Conservation (phyloP, 75 land plant species). For the Isoetes taiwanensis region DNA sequence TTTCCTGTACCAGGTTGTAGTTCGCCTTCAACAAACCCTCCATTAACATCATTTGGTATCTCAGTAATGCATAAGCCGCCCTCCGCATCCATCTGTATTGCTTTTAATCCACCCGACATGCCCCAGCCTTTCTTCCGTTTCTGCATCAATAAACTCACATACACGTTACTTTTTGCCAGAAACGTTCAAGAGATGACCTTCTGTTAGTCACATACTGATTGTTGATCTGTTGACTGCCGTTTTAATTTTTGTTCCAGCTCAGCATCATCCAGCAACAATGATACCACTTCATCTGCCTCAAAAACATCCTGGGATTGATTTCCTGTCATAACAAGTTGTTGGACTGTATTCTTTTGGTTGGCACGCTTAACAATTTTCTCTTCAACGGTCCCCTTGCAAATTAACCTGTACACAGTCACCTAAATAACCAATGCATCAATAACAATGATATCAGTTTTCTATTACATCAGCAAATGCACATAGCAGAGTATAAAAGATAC, state of each 20-base stretch:
- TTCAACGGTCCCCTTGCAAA: slow-evolving; percentile 94
- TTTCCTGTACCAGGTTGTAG: too few relatives aligned
- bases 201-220: too few relatives aligned
- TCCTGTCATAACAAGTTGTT: slow-evolving; percentile 97
- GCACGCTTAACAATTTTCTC: slow-evolving; percentile 96
- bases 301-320: slow-evolving; percentile 65
- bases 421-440: slow-evolving; percentile 14
- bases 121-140: too few relatives aligned
- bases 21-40: too few relatives aligned
- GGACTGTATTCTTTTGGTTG: slow-evolving; percentile 93
- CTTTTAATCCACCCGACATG: too few relatives aligned
- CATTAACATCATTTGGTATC: too few relatives aligned
- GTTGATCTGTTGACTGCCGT: too few relatives aligned
- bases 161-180: too few relatives aligned
- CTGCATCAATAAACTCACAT: too few relatives aligned
- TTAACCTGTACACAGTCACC: slow-evolving; percentile 92
- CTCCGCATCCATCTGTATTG: too few relatives aligned
- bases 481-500: slow-evolving; percentile 22
- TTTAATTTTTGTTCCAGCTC: slow-evolving; percentile 81
- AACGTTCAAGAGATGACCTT: too few relatives aligned
- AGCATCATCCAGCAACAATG: slow-evolving; percentile 83
- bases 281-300: slow-evolving; percentile 86
- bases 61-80: too few relatives aligned
- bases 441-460: background rate
- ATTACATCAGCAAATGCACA: background rate